Percentiles rank a stretch among this genome's conserved stretches.
Conservation (phyloP, 768 basidiomycete species). For the Sutorius australiensis region DNA sequence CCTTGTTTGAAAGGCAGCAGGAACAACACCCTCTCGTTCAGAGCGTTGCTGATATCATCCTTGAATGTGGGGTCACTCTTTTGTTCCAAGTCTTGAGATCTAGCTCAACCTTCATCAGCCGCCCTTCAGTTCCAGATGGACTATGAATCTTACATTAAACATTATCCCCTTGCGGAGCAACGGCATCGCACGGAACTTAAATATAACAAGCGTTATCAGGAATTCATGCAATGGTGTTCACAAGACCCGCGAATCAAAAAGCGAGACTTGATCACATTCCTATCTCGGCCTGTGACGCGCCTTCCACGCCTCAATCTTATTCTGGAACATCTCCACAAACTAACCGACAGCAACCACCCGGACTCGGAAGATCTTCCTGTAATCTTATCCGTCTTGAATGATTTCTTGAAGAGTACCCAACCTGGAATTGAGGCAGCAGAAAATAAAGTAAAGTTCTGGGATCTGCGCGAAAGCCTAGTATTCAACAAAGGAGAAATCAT, state of each 20-base stretch:
- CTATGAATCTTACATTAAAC: conserved; percentile 83
- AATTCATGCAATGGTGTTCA: conserved; percentile 60
- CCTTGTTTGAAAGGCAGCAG: conserved; percentile 74
- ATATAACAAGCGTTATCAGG: conserved; percentile 61
- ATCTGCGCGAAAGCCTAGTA: conserved; percentile 67
- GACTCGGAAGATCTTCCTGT: conserved; percentile 77
- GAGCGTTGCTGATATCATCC: conserved; percentile 80
- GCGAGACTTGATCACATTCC: conserved; percentile 75
- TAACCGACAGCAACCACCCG: conserved; percentile 70
- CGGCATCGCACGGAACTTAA: conserved; percentile 73
- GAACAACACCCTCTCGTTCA: conserved; percentile 83
- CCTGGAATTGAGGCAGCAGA: conserved; percentile 92
- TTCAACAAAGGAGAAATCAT: conserved; percentile 81
- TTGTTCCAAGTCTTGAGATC: conserved; percentile 4
- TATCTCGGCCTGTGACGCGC: conserved; percentile 86
- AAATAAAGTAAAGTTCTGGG: conserved; percentile 85
- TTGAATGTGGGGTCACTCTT: conserved; percentile 55
- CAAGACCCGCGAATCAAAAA: conserved; percentile 65
- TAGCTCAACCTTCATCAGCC: conserved; percentile 25
- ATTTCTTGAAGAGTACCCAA: conserved; percentile 79
- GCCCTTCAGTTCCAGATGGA: conserved; percentile 49
- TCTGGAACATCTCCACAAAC: conserved; percentile 64
- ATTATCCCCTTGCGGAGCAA: conserved; percentile 84
- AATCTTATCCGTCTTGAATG: conserved; percentile 60
- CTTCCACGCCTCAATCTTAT: conserved; percentile 76